A percentile compares a stretch with the other conserved stretches of the same genome.
Evolutionary conservation across 129 eudicot species (phyloP).

Genomic region (Lactuca sativa): DNA sequence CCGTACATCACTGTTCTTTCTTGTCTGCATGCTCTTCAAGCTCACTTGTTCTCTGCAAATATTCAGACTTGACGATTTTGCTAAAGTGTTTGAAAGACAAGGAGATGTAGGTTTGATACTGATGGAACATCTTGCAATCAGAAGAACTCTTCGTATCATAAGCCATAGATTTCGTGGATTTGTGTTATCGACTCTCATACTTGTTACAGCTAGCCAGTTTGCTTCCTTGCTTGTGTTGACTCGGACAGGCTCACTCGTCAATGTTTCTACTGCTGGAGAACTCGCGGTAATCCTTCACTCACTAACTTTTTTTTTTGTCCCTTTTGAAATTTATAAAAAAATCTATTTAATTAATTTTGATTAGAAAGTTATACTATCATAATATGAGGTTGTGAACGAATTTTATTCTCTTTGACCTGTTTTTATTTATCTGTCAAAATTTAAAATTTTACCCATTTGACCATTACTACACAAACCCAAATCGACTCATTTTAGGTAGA

Average conservation of each 20-base stretch:
- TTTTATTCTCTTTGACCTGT: too few relatives aligned
- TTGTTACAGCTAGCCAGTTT: conserved; percentile 74
- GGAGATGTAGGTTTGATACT: conserved; percentile 62
- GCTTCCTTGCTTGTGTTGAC: conserved; percentile 67
- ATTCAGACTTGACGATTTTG: conserved; percentile 68
- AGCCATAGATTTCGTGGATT: conserved; percentile 81
- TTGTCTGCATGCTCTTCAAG: conserved; percentile 68
- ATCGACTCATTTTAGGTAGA: background rate
- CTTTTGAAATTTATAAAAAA: too few relatives aligned
- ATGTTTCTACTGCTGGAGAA: conserved; percentile 69
- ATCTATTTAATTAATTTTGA: too few relatives aligned
- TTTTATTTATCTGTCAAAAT: too few relatives aligned
- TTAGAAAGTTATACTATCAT: too few relatives aligned
- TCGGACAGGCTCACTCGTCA: conserved; percentile 37
- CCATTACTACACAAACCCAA: too few relatives aligned
- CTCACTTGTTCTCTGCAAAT: conserved; percentile 70
- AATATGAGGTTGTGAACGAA: too few relatives aligned
- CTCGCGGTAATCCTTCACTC: conserved; percentile 48
- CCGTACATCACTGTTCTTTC: conserved; percentile 62
- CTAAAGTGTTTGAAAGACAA: conserved; percentile 60
- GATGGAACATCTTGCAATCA: conserved; percentile 72
- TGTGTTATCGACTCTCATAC: conserved; percentile 48
- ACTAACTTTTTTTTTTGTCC: too few relatives aligned
- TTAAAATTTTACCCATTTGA: too few relatives aligned
- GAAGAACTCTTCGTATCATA: conserved; percentile 66